These are phyloP conservation scores for Podaxis sp. DNA, from an alignment of 768 basidiomycete species.

Conservation along the genomic window DNA sequence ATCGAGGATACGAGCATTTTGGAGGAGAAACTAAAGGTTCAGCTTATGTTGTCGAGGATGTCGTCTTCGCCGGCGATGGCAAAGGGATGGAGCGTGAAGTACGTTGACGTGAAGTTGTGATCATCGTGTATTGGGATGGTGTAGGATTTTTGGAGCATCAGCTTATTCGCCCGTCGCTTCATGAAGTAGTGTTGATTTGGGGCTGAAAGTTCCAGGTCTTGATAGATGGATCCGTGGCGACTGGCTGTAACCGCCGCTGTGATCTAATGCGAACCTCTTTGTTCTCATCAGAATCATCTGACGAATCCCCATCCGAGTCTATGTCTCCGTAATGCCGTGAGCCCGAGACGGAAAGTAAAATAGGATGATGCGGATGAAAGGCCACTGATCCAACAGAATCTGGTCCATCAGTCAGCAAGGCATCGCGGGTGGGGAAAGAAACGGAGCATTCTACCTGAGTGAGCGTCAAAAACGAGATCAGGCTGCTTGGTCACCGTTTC, in stretches of 20 bases:
- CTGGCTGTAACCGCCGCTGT: constrained; percentile 21
- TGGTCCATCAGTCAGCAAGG: constrained; percentile 23
- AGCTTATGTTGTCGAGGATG: no score
- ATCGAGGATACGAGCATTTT: no score
- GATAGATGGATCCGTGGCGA: constrained; percentile 31
- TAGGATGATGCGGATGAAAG: constrained; percentile 65
- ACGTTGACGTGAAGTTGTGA: no score
- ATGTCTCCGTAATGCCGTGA: constrained; percentile 60
- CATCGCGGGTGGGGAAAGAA: background rate
- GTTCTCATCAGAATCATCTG: constrained; percentile 10
- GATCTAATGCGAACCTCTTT: background rate
- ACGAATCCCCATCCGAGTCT: constrained; percentile 25
- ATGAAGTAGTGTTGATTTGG: background rate
- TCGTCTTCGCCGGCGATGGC: no score
- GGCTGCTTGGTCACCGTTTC: constrained; percentile 24
- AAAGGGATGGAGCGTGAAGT: no score
- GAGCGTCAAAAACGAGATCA: constrained; percentile 45
- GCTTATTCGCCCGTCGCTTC: no score
- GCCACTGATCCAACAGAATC: constrained; percentile 73
- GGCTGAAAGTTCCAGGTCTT: constrained; percentile 30
- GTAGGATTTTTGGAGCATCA: no score
- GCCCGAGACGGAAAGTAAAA: constrained; percentile 67
- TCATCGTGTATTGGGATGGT: no score
- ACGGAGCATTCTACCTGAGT: constrained; percentile 41
- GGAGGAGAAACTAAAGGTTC: no score